Evolutionary conservation across 2,329 filamentous ascomycete species (phyloP).

Genomic region (Monosporascus sp.): DNA sequence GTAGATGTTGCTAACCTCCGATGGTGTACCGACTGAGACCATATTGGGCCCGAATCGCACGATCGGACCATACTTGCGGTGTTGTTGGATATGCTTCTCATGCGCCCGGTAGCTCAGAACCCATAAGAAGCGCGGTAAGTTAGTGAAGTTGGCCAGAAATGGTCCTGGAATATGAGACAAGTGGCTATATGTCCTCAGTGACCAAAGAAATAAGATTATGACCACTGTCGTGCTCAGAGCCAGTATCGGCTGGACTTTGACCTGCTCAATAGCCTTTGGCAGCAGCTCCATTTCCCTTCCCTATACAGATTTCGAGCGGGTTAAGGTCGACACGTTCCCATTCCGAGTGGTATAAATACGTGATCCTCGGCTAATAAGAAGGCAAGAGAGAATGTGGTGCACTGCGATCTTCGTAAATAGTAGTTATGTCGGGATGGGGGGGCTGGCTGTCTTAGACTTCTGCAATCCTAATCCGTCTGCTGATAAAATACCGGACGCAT

Average conservation of each 20-base stretch:
- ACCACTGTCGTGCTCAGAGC: background rate
- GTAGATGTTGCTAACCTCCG: slow-evolving; percentile 6
- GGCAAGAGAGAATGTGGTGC: too few species aligned
- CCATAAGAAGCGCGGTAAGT: slow-evolving; percentile 7
- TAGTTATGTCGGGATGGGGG: too few species aligned
- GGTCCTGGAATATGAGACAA: slow-evolving; percentile 9
- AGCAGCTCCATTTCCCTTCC: background rate
- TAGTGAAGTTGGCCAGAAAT: slow-evolving; percentile 4
- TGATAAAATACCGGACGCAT: too few species aligned
- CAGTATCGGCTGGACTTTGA: background rate
- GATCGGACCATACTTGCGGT: slow-evolving; percentile 2
- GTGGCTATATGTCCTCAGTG: background rate
- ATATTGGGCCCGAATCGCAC: slow-evolving; percentile 9
- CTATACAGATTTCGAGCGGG: background rate
- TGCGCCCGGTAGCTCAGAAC: slow-evolving; percentile 6
- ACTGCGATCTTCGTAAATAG: too few species aligned
- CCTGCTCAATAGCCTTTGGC: background rate
- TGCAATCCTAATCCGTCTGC: too few species aligned
- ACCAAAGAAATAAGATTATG: background rate
- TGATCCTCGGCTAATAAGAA: too few species aligned
- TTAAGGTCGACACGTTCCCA: background rate
- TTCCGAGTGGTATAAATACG: background rate
- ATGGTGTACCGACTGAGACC: slow-evolving; percentile 1
- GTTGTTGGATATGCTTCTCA: slow-evolving; percentile 5
- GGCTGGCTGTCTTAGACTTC: too few species aligned